Evolutionary conservation across 2,329 filamentous ascomycete genomes (phyloP), one percentile per base, ranked within the genome.

Genomic region (Trichothecium sympodiale): DNA sequence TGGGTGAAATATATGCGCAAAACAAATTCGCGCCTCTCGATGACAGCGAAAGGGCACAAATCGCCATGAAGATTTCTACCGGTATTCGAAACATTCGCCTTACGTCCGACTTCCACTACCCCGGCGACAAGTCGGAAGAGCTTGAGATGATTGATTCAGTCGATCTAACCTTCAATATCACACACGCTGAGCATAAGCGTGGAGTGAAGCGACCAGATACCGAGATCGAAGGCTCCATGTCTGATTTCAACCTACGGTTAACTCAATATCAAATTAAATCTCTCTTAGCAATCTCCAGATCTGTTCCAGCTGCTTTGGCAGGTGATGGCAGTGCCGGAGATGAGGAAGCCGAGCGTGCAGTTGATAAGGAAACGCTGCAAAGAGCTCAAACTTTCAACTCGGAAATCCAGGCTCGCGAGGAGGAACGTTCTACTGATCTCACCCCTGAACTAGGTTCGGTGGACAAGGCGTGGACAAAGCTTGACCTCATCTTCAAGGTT

Each of bases 111-210:
- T 86, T 96, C 50, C 75, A 94, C 53, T 96, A 93, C 48, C 58
- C 74, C 0, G 69, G 78, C 3, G 74, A 77, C 25, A 61, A 73
- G 38, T 75, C 76, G 0, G 91, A 98, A 56, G 87, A 94, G 54
- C 67, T 98, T 7, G 86, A 98, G 54, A 82, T 99, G 65, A 94
- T 99, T 46, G 88, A 98, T 50, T 87, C 95, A 47, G 87, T 98
- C 10, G 91, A 98, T 53, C 65, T 99, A 17, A 84, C 83, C 33
- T 95, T 98, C 61, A 84, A 83, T 41, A 80, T 98, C 44, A 93
- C 83, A 3, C 89, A 95, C 57, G 76, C 88, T 1, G 89, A 96
- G 52, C 91, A 98, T 53, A 78, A 76, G 46, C 57, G 74, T 23
- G 83, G 82, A 12, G 67, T 73, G 36, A 80, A 91, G 50, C 74